Percentiles rank a stretch among this genome's conserved stretches.
These are phyloP conservation scores for Suillus discolor DNA, from an alignment of 768 basidiomycete genomes.

Conservation along the genomic window DNA sequence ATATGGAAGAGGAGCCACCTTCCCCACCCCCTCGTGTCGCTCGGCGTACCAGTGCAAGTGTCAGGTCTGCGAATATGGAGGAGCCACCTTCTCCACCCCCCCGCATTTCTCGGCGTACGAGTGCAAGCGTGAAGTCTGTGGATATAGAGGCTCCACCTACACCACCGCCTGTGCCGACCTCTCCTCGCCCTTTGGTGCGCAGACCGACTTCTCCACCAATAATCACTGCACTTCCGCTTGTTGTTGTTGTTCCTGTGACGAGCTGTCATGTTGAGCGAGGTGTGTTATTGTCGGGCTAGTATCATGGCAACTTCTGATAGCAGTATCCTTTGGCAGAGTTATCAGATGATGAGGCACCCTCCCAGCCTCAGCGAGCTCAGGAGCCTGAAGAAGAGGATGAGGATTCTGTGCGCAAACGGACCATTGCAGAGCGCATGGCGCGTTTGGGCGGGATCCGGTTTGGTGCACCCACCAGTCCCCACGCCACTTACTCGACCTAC, in stretches of 20 bases:
- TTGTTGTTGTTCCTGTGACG: slow-evolving; percentile 5
- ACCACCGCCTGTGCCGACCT: slow-evolving; percentile 23
- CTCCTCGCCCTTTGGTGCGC: slow-evolving; percentile 17
- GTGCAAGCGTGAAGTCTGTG: slow-evolving; percentile 18
- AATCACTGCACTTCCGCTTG: slow-evolving; percentile 20
- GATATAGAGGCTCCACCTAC: slow-evolving; percentile 2
- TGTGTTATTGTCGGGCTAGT: background rate
- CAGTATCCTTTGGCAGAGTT: background rate
- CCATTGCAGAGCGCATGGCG: slow-evolving; percentile 95
- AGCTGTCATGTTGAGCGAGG: slow-evolving; percentile 7
- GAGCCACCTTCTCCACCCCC: slow-evolving; percentile 6
- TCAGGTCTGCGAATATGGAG: slow-evolving; percentile 9
- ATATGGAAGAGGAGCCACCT: slow-evolving; percentile 11
- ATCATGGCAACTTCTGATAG: background rate
- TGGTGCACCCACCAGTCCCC: slow-evolving; percentile 60
- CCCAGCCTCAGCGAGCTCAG: background rate
- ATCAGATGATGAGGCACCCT: background rate
- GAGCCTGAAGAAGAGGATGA: slow-evolving; percentile 36
- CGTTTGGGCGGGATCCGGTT: slow-evolving; percentile 86
- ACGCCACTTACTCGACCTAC: slow-evolving; percentile 40
- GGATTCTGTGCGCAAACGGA: slow-evolving; percentile 58
- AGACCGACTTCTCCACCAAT: slow-evolving; percentile 26
- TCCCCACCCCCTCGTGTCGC: slow-evolving; percentile 22
- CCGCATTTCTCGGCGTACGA: slow-evolving; percentile 23
- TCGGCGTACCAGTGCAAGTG: slow-evolving; percentile 25